Evolutionary conservation across 148 eudicot species (phyloP), one percentile per base, ranked within the genome.

Genomic region (Cornus suecica): DNA sequence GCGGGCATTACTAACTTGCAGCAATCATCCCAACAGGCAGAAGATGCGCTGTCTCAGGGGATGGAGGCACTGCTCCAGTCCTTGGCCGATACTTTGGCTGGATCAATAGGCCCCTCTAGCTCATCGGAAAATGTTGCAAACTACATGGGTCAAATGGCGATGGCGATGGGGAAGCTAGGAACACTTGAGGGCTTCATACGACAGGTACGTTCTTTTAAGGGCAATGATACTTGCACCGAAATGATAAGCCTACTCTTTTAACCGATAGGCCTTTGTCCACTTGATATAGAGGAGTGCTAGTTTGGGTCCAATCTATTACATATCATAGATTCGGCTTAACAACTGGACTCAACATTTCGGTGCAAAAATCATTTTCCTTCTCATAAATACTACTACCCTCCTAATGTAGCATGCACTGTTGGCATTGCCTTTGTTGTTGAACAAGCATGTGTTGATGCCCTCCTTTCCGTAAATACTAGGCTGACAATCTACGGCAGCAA

Each of bases 91-190:
- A 83, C 86, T 8, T 74, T 83, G 60, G 86, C 83, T 6, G 86
- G 86, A 26, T 83, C 86, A 23, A 76, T 80, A 66, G 83, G 63
- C 45, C 86, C 83, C 41, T 80, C 86, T 42, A 74, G 83, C 65
- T 80, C 86, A 48, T 74, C 86, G 1, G 86, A 83, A 31, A 83
- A 83, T 74, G 86, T 83, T 1, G 86, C 86, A 28, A 83, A 80
- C 51, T 83, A 83, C 76, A 83, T 83, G 86, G 86, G 86, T 65
- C 86, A 83, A 66, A 83, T 83, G 86, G 86, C 86, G 0, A 83
- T 83, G 86, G 86, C 86, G 15, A 83, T 83, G 86, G 86, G 86
- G 66, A 83, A 83, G 74, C 74, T 83, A 25, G 86, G 86, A 65
- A 83, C 86, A 27, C 83, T 83, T 3, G 86, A 83, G 66, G 83